Conservation (phyloP, 2,329 filamentous ascomycete genomes). For the Curvularia spicifera region DNA sequence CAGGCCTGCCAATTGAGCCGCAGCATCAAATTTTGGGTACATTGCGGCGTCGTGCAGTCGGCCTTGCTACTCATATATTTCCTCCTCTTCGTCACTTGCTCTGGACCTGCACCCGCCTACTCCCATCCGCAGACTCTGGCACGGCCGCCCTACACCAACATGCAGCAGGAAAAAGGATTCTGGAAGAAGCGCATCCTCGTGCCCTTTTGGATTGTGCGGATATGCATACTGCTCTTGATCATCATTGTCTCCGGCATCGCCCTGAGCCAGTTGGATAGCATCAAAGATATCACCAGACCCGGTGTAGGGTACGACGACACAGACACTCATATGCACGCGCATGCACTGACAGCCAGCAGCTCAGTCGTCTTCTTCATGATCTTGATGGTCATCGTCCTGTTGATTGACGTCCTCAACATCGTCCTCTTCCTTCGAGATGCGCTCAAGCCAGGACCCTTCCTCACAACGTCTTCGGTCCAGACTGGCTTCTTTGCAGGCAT, state of each 20-base stretch:
- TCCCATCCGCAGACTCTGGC: background rate
- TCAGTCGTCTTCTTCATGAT: slow-evolving; percentile 42
- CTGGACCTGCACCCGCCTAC: background rate
- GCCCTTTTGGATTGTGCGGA: slow-evolving; percentile 47
- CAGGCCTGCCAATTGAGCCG: slow-evolving; percentile 20
- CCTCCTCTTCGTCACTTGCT: slow-evolving; percentile 1
- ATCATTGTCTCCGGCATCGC: slow-evolving; percentile 37
- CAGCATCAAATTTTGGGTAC: slow-evolving; percentile 17
- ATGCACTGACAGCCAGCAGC: slow-evolving; percentile 33
- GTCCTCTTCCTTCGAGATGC: slow-evolving; percentile 42
- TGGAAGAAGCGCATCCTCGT: slow-evolving; percentile 51
- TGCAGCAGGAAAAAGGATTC: slow-evolving; percentile 30
- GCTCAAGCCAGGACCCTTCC: slow-evolving; percentile 43
- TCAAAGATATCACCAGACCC: slow-evolving; percentile 27
- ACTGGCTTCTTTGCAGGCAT: slow-evolving; percentile 45
- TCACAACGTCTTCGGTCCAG: slow-evolving; percentile 47
- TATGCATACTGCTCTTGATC: slow-evolving; percentile 43
- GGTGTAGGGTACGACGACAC: slow-evolving; percentile 29
- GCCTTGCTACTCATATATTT: slow-evolving; percentile 6
- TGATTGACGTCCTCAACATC: slow-evolving; percentile 46
- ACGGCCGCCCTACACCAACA: slow-evolving; percentile 16
- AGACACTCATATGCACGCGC: background rate
- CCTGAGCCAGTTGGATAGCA: slow-evolving; percentile 27
- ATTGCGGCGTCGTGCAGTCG: slow-evolving; percentile 9
- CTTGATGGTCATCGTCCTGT: slow-evolving; percentile 41